phyloP scores from a whole-genome alignment of 2,329 filamentous ascomycete genomes.

The Pseudocercospora pini-densiflorae region DNA sequence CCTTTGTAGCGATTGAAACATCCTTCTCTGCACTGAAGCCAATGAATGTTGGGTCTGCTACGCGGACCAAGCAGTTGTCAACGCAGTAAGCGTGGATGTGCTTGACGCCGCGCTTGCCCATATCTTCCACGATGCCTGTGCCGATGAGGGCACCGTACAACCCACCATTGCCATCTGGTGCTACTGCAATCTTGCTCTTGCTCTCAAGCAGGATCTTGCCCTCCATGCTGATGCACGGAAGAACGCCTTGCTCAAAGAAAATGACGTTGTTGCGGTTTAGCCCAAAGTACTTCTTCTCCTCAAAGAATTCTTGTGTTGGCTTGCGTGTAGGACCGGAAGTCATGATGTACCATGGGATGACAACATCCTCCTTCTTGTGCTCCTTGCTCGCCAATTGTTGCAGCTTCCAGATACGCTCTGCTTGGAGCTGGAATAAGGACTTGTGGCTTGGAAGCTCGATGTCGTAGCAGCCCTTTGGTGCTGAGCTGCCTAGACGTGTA shows the following conservation, averaged over 20 bases:
- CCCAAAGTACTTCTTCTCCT: constrained; percentile 89
- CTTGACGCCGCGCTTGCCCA: constrained; percentile 85
- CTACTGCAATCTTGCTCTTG: constrained; percentile 89
- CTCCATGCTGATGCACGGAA: constrained; percentile 96
- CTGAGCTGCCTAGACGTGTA: constrained; percentile 90
- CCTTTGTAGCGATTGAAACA: constrained; percentile 97
- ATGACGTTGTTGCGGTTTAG: constrained; percentile 81
- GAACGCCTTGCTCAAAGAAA: constrained; percentile 94
- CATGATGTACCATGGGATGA: constrained; percentile 99
- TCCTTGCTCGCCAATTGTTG: constrained; percentile 79
- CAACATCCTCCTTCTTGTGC: constrained; percentile 62
- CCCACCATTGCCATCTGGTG: constrained; percentile 95
- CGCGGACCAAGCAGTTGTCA: constrained; percentile 98
- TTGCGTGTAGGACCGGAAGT: constrained; percentile 91
- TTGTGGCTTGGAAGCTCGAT: constrained; percentile 93
- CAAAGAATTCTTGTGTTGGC: constrained; percentile 92
- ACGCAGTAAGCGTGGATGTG: constrained; percentile 99
- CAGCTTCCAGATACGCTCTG: constrained; percentile 86
- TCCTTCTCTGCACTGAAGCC: constrained; percentile 87
- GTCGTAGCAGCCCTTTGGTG: constrained; percentile 96
- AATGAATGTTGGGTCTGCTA: constrained; percentile 95
- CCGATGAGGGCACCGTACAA: constrained; percentile 90
- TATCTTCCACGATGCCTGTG: constrained; percentile 81
- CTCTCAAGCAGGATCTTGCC: constrained; percentile 94
- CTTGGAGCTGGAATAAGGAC: constrained; percentile 96